Conservation (phyloP, 441 rosid species). For the Jatropha multifida region DNA sequence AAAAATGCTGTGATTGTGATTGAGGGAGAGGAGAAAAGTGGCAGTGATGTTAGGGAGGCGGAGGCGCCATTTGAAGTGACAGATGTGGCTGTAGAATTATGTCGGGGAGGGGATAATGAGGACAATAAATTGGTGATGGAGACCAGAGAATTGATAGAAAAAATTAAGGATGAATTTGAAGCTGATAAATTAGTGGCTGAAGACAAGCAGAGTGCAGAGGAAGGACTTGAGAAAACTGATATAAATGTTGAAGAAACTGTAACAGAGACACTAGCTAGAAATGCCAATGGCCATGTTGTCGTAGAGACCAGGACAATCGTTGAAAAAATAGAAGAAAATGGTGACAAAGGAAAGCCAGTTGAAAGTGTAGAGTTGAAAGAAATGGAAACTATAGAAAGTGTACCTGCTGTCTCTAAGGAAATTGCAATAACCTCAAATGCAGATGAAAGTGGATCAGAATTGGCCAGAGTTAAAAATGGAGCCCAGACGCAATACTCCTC, state of each 20-base stretch:
- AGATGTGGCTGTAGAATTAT: conserved; percentile 28
- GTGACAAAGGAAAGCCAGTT: background rate
- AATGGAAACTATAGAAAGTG: background rate
- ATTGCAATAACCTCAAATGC: conserved; percentile 15
- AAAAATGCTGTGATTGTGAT: conserved; percentile 20
- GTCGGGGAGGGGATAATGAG: conserved; percentile 17
- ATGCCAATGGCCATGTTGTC: conserved; percentile 5
- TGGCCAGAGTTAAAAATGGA: conserved; percentile 14
- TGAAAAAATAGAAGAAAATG: background rate
- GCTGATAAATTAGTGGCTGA: conserved; percentile 23
- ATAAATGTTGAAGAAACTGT: conserved; percentile 16
- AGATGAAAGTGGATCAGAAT: conserved; percentile 29
- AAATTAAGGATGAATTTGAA: conserved; percentile 43
- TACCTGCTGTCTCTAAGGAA: conserved; percentile 2
- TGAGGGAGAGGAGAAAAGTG: conserved; percentile 35
- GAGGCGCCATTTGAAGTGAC: conserved; percentile 30
- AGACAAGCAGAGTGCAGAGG: conserved; percentile 19
- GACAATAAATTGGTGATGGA: conserved; percentile 39
- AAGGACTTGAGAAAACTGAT: conserved; percentile 21
- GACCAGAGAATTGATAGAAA: conserved; percentile 47
- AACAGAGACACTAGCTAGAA: conserved; percentile 12
- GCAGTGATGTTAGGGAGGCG: background rate
- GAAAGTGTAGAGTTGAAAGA: background rate
- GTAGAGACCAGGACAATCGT: background rate
- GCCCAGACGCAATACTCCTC: background rate